Evolutionary conservation across 225 moss, liverwort and hornwort genomes (phyloP).

Genomic region (Thuidium tamariscinum): DNA sequence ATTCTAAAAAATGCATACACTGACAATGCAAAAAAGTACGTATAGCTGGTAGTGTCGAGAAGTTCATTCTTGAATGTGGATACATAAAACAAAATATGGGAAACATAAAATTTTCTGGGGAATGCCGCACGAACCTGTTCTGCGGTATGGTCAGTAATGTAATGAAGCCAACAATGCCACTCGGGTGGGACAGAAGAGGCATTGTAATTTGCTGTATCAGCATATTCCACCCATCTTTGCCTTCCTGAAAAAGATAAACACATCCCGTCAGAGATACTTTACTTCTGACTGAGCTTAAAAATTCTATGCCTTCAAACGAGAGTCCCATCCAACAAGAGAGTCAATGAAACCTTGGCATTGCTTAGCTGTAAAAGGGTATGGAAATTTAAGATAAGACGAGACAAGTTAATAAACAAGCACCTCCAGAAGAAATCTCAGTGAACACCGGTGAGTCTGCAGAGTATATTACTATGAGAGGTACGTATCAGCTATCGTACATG

Average conservation of each 20-base stretch:
- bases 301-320: neutral
- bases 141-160: constrained; percentile 62
- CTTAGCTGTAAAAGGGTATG: neutral
- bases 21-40: neutral
- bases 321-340: neutral
- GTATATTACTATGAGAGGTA: neutral
- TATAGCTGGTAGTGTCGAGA: neutral
- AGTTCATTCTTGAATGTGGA: neutral
- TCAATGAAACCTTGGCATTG: neutral
- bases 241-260: constrained; percentile 48
- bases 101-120: neutral
- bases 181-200: constrained; percentile 85
- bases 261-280: neutral
- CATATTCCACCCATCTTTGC: constrained; percentile 92
- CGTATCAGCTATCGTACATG: neutral
- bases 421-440: neutral
- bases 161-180: constrained; percentile 95
- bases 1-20: neutral
- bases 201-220: constrained; percentile 60
- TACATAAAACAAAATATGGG: neutral
- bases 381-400: neutral
- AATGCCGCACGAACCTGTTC: constrained; percentile 40
- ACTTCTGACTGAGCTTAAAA: neutral
- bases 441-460: neutral
- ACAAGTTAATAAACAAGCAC: neutral